phyloP scores from a whole-genome alignment of 2,329 filamentous ascomycete genomes.

The Blastomyces emzantsi region DNA sequence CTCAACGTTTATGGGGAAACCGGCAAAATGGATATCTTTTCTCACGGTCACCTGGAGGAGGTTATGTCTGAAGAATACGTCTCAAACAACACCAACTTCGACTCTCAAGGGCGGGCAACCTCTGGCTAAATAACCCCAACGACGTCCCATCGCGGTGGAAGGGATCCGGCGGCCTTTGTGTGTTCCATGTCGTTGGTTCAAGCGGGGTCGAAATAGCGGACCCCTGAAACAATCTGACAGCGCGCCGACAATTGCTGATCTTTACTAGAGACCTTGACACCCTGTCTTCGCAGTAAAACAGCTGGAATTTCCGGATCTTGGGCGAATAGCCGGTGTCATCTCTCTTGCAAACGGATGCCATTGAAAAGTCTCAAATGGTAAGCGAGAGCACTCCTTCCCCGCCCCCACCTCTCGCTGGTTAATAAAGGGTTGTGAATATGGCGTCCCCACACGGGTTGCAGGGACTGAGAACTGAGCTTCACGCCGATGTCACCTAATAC shows the following conservation, averaged over 20 bases:
- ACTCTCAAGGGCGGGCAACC: not conserved
- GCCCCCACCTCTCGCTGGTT: not conserved
- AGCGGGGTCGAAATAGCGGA: not conserved
- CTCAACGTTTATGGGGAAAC: not conserved
- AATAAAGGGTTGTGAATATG: not conserved
- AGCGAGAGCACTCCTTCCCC: not conserved
- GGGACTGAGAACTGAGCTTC: not conserved
- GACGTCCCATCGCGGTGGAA: not conserved
- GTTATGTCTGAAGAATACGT: not conserved
- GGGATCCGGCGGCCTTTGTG: not conserved
- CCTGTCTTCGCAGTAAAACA: not conserved
- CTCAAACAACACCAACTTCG: not conserved
- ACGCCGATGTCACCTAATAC: slow-evolving; percentile 1
- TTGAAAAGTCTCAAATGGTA: not conserved
- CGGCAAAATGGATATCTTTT: not conserved
- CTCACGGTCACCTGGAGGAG: not conserved
- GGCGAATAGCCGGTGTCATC: not conserved
- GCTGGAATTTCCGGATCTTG: not conserved
- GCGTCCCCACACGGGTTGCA: not conserved
- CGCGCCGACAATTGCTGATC: not conserved
- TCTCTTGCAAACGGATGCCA: not conserved
- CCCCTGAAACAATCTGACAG: not conserved
- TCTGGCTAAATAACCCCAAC: not conserved
- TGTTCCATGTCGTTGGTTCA: not conserved
- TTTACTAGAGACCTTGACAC: not conserved